Percentiles rank a stretch among this genome's conserved stretches.
Evolutionary conservation across 2,329 filamentous ascomycete species (phyloP).

Genomic region (Dothidotthia symphoricarpi): DNA sequence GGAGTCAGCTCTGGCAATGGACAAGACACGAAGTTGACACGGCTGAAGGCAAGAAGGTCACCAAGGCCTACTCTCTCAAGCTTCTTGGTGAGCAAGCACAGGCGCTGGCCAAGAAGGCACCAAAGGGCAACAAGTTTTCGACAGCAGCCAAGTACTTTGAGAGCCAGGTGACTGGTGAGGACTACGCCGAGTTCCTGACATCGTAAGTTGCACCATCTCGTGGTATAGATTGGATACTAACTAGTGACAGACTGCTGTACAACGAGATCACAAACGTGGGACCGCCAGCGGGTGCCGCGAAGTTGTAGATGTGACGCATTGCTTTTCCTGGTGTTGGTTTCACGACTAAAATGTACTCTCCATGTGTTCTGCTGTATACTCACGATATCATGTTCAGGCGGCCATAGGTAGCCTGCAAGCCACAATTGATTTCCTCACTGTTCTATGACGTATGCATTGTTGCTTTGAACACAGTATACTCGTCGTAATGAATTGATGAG

Average conservation of each 20-base stretch:
- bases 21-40: slow-evolving; percentile 71
- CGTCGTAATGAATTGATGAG: too few species aligned
- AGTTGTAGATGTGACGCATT: slow-evolving; percentile 37
- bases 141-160: slow-evolving; percentile 92
- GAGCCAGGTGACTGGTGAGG: slow-evolving; percentile 90
- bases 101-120: slow-evolving; percentile 68
- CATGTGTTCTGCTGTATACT: too few species aligned
- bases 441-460: too few species aligned
- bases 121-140: slow-evolving; percentile 87
- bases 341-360: too few species aligned
- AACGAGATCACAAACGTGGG: slow-evolving; percentile 81
- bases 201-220: slow-evolving; percentile 54
- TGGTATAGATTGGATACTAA: slow-evolving; percentile 13
- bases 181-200: slow-evolving; percentile 95
- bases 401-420: too few species aligned
- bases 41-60: slow-evolving; percentile 84
- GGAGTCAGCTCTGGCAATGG: slow-evolving; percentile 97
- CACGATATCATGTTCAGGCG: too few species aligned
- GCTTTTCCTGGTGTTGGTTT: too few species aligned
- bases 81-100: slow-evolving; percentile 84
- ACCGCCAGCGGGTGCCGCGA: slow-evolving; percentile 55
- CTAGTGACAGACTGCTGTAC: slow-evolving; percentile 66
- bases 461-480: too few species aligned
- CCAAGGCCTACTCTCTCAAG: slow-evolving; percentile 86
- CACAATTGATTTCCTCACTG: too few species aligned